Conservation (phyloP, 495 filamentous ascomycete genomes). For the Antarctomyces pellizariae region DNA sequence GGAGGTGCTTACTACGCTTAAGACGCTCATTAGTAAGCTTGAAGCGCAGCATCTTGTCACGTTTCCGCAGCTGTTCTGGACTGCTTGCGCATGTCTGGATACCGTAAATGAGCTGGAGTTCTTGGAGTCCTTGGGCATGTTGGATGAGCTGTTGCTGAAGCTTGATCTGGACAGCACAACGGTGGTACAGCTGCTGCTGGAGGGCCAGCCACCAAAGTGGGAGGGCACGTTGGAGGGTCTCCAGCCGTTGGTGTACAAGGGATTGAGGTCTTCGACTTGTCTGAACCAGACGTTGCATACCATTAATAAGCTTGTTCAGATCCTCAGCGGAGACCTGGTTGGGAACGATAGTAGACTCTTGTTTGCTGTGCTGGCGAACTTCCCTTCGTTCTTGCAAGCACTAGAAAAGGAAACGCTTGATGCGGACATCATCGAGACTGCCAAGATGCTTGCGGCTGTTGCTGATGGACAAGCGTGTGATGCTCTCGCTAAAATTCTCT, state of each 20-base stretch:
- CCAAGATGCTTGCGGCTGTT: constrained; percentile 41
- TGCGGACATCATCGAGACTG: constrained; percentile 29
- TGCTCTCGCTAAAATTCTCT: constrained; percentile 34
- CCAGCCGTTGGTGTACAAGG: constrained; percentile 70
- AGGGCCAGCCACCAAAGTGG: constrained; percentile 67
- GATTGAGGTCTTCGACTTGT: constrained; percentile 65
- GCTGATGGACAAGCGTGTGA: constrained; percentile 44
- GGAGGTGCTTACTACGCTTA: constrained; percentile 87
- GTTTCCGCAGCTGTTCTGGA: constrained; percentile 93
- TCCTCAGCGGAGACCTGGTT: constrained; percentile 62
- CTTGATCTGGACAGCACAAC: constrained; percentile 52
- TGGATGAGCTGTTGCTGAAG: constrained; percentile 68
- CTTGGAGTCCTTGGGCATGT: constrained; percentile 69
- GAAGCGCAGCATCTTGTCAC: constrained; percentile 56
- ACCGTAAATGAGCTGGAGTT: constrained; percentile 93
- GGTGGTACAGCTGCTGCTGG: constrained; percentile 43
- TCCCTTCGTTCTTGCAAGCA: constrained; percentile 65
- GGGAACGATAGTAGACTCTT: constrained; percentile 62
- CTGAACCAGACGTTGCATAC: constrained; percentile 53
- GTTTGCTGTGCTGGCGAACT: constrained; percentile 65
- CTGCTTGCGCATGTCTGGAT: constrained; percentile 82
- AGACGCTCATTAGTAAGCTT: constrained; percentile 66
- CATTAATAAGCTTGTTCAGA: constrained; percentile 49
- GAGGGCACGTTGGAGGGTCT: constrained; percentile 75
- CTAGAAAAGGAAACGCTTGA: constrained; percentile 43